A percentile compares a stretch with the other conserved stretches of the same genome.
phyloP scores from a whole-genome alignment of 169 alveolate genomes.

The Eimeria acervulina region DNA sequence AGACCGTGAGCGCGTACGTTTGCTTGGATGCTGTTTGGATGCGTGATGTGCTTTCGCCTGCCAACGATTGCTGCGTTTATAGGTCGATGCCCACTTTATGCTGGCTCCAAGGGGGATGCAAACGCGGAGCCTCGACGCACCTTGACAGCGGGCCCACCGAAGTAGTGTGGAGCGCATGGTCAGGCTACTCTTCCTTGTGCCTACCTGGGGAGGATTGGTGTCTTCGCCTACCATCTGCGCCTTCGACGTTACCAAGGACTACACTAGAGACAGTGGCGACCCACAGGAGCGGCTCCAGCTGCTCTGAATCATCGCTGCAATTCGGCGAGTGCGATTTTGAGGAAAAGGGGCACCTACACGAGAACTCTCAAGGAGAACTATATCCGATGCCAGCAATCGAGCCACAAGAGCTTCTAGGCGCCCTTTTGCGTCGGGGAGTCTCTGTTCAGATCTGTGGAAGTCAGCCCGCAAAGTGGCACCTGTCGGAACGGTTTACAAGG shows the following conservation, averaged over 20 bases:
- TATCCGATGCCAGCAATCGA: neutral
- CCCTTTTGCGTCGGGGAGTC: slow-evolving; percentile 68
- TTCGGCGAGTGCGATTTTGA: neutral
- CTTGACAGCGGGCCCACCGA: neutral
- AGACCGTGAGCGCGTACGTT: neutral
- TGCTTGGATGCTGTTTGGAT: neutral
- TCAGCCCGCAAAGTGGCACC: neutral
- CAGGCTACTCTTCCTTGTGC: slow-evolving; percentile 67
- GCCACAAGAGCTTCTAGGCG: slow-evolving; percentile 10
- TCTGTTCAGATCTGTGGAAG: neutral
- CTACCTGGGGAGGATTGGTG: slow-evolving; percentile 55
- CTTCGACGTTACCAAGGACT: neutral
- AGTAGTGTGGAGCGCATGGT: slow-evolving; percentile 69
- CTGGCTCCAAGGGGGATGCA: slow-evolving; percentile 65
- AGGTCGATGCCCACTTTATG: slow-evolving; percentile 61
- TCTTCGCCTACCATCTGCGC: slow-evolving; percentile 35
- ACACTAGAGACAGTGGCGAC: neutral
- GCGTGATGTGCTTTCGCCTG: neutral
- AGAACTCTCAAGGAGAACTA: neutral
- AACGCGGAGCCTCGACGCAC: neutral
- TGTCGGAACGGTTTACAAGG: neutral
- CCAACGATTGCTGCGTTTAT: neutral
- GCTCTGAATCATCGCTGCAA: neutral
- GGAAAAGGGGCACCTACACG: neutral
- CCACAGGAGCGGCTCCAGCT: neutral